These are phyloP conservation scores for Nidularia pulvinata DNA, from an alignment of 768 basidiomycete genomes.

Conservation along the genomic window DNA sequence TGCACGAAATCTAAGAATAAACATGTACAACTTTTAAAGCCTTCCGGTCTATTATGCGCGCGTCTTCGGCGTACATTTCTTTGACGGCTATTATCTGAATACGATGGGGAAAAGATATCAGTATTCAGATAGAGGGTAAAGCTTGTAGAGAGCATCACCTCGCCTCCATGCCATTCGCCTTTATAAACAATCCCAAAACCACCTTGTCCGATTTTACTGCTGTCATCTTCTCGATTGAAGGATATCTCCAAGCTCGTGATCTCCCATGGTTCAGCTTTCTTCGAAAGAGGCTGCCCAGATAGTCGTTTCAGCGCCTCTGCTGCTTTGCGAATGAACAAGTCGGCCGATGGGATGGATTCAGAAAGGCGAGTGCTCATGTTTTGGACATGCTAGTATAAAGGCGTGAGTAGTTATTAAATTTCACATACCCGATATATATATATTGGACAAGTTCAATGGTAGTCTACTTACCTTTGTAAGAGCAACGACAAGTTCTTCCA, in stretches of 20 bases:
- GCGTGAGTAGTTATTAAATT: too few species aligned
- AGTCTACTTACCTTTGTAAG: slow-evolving; percentile 10
- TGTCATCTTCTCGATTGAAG: slow-evolving; percentile 11
- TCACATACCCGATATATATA: too few species aligned
- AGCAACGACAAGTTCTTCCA: slow-evolving; percentile 13
- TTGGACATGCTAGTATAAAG: slow-evolving; percentile 7
- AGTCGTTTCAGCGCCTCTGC: slow-evolving; percentile 9
- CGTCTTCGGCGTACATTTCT: slow-evolving; percentile 16
- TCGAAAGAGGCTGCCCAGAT: slow-evolving; percentile 3
- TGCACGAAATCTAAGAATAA: background rate
- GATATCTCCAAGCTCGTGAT: slow-evolving; percentile 20
- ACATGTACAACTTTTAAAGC: slow-evolving; percentile 12
- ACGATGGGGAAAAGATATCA: slow-evolving; percentile 1
- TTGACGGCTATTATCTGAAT: slow-evolving; percentile 25
- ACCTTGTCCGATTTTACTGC: slow-evolving; percentile 16
- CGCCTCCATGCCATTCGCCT: slow-evolving; percentile 21
- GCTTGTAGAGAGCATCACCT: background rate
- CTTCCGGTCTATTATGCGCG: slow-evolving; percentile 15
- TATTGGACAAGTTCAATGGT: background rate
- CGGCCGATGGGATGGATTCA: slow-evolving; percentile 4
- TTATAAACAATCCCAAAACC: slow-evolving; percentile 21
- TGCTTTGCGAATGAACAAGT: slow-evolving; percentile 11
- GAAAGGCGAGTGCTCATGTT: background rate
- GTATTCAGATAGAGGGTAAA: background rate
- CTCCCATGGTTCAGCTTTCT: slow-evolving; percentile 14